Percentiles rank a stretch among this genome's conserved stretches.
Conservation (phyloP, 2,329 filamentous ascomycete species). For the Aureobasidium sp. region DNA sequence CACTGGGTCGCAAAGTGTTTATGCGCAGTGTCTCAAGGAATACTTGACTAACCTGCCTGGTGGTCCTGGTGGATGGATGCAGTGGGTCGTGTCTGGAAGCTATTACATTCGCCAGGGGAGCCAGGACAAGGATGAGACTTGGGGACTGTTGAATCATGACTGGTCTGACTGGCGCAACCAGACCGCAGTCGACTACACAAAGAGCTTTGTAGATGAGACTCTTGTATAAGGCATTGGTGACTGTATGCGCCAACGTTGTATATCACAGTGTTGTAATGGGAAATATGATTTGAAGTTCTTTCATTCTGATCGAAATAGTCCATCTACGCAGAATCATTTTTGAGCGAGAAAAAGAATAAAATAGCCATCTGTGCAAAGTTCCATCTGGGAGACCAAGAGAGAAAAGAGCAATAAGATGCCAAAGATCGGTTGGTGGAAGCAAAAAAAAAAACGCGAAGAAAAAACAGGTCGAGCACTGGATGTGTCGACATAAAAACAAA, state of each 20-base stretch:
- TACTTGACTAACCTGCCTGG: slow-evolving; percentile 36
- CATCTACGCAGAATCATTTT: not conserved
- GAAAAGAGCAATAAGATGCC: not conserved
- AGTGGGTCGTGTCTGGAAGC: slow-evolving; percentile 43
- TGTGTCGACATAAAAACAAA: not conserved
- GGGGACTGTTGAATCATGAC: slow-evolving; percentile 46
- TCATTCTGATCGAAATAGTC: not conserved
- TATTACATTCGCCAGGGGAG: slow-evolving; percentile 48
- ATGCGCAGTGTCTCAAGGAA: slow-evolving; percentile 43
- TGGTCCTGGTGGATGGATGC: slow-evolving; percentile 47
- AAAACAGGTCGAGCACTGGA: not conserved
- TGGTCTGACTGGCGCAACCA: slow-evolving; percentile 34
- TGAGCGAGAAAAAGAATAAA: not conserved
- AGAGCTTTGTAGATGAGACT: slow-evolving; percentile 3
- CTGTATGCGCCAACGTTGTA: not conserved
- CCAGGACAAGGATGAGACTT: slow-evolving; percentile 49
- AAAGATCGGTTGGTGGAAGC: not conserved
- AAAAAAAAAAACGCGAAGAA: not conserved
- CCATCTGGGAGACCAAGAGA: not conserved
- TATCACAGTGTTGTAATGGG: not conserved
- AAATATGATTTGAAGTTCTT: not conserved
- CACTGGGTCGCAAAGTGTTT: slow-evolving; percentile 35
- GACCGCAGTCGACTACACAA: slow-evolving; percentile 2
- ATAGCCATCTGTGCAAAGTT: not conserved
- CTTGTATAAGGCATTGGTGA: not conserved